phyloP scores from a whole-genome alignment of 1,139 yeast genomes.

The Magnusiomyces fungicola region DNA sequence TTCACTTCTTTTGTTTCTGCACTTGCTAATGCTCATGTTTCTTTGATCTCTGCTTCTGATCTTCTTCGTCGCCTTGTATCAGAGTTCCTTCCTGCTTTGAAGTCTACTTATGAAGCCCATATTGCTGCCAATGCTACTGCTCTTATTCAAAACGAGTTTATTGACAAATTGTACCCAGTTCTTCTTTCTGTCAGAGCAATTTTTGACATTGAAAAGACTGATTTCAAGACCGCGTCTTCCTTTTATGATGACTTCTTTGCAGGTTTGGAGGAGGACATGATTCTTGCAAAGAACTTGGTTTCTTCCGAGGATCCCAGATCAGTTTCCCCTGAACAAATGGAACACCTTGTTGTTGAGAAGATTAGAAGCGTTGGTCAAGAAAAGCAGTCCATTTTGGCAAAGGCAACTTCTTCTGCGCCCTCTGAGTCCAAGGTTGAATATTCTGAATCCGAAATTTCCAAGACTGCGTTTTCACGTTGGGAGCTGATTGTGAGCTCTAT shows the following conservation, averaged over 20 bases:
- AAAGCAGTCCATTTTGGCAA: neutral
- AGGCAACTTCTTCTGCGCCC: too few relatives aligned
- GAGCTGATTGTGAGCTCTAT: neutral
- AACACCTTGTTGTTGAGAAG: neutral
- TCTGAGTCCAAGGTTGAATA: too few relatives aligned
- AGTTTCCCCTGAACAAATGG: neutral
- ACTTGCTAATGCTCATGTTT: too few relatives aligned
- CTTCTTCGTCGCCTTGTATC: neutral
- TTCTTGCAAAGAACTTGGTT: neutral
- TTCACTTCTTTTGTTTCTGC: neutral
- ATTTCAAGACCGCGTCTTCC: neutral
- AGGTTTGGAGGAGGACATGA: neutral
- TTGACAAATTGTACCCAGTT: conserved; percentile 1
- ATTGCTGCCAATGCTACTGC: neutral
- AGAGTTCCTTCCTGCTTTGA: neutral
- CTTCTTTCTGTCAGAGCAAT: neutral
- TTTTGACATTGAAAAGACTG: neutral
- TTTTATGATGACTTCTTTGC: neutral
- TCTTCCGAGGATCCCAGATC: neutral
- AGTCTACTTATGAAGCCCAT: neutral
- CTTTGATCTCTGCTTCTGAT: neutral
- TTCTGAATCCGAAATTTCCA: too few relatives aligned
- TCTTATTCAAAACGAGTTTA: neutral
- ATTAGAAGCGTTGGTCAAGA: neutral
- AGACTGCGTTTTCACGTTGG: too few relatives aligned